Percentiles rank a stretch among this genome's conserved stretches.
Conservation (phyloP, 805 yeast genomes). For the Grigorovia yakushimaensis region DNA sequence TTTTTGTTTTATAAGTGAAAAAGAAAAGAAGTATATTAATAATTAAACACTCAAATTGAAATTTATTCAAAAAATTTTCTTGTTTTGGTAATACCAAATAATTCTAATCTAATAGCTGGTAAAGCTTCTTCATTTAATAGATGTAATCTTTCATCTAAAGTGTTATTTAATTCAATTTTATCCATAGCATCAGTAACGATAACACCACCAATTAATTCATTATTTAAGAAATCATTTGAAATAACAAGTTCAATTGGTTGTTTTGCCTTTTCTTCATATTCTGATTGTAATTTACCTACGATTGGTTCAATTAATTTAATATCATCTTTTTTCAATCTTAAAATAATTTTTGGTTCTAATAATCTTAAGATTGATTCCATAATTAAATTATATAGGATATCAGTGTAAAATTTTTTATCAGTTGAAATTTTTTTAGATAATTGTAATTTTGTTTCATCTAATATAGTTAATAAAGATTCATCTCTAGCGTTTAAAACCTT, state of each 20-base stretch:
- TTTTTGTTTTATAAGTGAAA: no score
- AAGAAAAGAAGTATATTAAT: no score
- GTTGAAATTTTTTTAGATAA: conserved; percentile 43
- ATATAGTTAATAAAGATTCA: conserved; percentile 62
- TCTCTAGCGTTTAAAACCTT: conserved; percentile 83
- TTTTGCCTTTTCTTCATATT: conserved; percentile 49
- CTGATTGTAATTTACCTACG: conserved; percentile 25
- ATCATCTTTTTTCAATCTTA: conserved; percentile 43
- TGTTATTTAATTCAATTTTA: conserved; percentile 82
- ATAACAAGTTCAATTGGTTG: conserved; percentile 42
- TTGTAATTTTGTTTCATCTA: conserved; percentile 55
- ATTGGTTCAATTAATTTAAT: conserved; percentile 31
- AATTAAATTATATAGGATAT: conserved; percentile 64
- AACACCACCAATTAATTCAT: conserved; percentile 71
- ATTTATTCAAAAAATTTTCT: conserved; percentile 83
- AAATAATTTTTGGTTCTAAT: conserved; percentile 56
- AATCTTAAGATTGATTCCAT: conserved; percentile 67
- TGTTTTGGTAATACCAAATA: conserved; percentile 74
- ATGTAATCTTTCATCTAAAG: conserved; percentile 87
- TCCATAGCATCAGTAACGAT: conserved; percentile 60
- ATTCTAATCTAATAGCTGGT: conserved; percentile 84
- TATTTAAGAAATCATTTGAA: conserved; percentile 50
- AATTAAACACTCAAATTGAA: no score
- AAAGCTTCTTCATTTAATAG: conserved; percentile 74
- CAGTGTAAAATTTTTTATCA: conserved; percentile 53